Conservation (phyloP, 257 asterid species). For the Penstemon barbatus region DNA sequence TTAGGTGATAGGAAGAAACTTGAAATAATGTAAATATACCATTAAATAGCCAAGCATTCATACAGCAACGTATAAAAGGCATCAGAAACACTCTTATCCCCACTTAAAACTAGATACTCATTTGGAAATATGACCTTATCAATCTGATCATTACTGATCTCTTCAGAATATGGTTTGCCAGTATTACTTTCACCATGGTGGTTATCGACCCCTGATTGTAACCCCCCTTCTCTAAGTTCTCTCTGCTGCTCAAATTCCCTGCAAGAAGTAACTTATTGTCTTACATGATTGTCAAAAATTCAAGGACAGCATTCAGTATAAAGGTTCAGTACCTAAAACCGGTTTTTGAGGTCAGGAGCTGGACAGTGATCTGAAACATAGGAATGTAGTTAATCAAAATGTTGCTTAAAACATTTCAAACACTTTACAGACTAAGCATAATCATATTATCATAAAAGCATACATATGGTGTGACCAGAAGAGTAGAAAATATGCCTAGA, state of each 20-base stretch:
- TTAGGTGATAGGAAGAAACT: constrained; percentile 5
- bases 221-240: constrained; percentile 83
- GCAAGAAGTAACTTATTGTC: constrained; percentile 29
- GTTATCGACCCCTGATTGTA: constrained; percentile 57
- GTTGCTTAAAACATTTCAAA: constrained; percentile 15
- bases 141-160: constrained; percentile 41
- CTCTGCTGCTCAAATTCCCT: constrained; percentile 99
- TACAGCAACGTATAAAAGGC: not conserved
- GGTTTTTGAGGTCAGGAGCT: constrained; percentile 94
- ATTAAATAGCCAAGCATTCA: not conserved
- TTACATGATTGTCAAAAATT: constrained; percentile 26
- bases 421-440: constrained; percentile 13
- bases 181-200: constrained; percentile 47
- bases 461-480: not conserved
- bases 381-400: constrained; percentile 29
- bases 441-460: constrained; percentile 3
- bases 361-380: constrained; percentile 76
- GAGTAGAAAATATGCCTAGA: not conserved
- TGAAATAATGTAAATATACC: not conserved
- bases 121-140: constrained; percentile 45
- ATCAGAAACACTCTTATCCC: constrained; percentile 5
- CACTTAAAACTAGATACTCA: no score
- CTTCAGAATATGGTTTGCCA: constrained; percentile 49
- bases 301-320: constrained; percentile 29
- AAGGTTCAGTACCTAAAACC: constrained; percentile 78